Base-by-base conservation (phyloP, 2,329 filamentous ascomycete genomes). In the Phymatotrichopsis omnivora region DNA sequence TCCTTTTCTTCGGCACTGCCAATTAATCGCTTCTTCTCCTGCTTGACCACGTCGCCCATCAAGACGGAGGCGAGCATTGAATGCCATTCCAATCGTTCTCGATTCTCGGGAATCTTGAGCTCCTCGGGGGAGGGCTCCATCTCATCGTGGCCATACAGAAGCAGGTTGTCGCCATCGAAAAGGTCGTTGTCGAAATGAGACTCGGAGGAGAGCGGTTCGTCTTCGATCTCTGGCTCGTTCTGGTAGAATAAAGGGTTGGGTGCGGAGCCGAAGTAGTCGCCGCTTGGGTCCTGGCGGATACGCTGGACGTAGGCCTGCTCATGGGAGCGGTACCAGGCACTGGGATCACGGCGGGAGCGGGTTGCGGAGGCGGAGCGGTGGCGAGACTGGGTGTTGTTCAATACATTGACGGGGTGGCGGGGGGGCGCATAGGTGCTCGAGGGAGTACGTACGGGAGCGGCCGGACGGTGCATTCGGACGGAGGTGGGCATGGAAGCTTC, bases 31-130 rank as follows among this genome's bases (percentile, higher is more conserved):
- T 94, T 93, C 71, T 98, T 98, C 67, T 98, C 91, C 64, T 98
- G 91, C 59, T 85, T 85, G 47, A 98, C 89, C 7, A 98, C 91
- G 63, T 98, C 91, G 55, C 91, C 91, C 1, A 87, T 95, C 56
- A 98, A 68, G 3, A 98, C 91, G 11, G 89, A 93, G 49, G 89
- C 85, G 45, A 98, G 68, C 91, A 98, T 98, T 3, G 85, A 85
- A 65, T 98, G 87, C 91, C 91, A 98, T 65, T 98, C 91, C 19
- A 98, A 70, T 33, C 89, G 74, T 64, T 96, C 91, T 51, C 87
- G 75, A 60, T 87, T 95, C 53, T 80, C 78, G 1, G 86, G 83
- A 57, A 95, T 83, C 63, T 83, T 82, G 41, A 96, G 65, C 62
- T 98, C 91, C 59, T 96, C 91, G 19, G 85, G 73, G 3, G 85